Percentiles rank a stretch among this genome's conserved stretches.
Conservation (phyloP, 768 basidiomycete genomes). For the Cystoderma amianthinum region DNA sequence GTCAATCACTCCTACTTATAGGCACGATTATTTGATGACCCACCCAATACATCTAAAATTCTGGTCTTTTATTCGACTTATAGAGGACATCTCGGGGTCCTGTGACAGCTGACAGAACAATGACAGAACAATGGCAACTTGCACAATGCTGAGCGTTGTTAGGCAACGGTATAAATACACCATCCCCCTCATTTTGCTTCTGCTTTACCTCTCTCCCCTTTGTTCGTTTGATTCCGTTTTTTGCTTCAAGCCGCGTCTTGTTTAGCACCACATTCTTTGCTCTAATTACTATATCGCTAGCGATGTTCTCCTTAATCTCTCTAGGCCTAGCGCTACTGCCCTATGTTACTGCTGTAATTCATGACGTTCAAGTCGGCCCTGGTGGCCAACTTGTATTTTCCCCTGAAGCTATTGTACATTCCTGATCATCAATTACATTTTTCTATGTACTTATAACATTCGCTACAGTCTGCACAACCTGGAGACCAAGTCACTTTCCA, state of each 20-base stretch:
- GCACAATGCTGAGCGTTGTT: slow-evolving; percentile 2
- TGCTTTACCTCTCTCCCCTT: slow-evolving; percentile 13
- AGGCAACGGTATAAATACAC: slow-evolving; percentile 1
- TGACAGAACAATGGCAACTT: slow-evolving; percentile 3
- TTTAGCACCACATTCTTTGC: slow-evolving; percentile 21
- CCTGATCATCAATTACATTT: slow-evolving; percentile 1
- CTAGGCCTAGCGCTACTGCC: slow-evolving; percentile 43
- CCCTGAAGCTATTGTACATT: slow-evolving; percentile 45
- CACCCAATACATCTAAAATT: too few species aligned
- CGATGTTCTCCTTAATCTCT: slow-evolving; percentile 36
- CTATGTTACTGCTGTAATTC: slow-evolving; percentile 39
- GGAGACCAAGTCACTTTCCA: slow-evolving; percentile 60
- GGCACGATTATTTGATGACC: too few species aligned
- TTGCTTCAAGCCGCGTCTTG: slow-evolving; percentile 15
- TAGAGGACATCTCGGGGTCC: too few species aligned
- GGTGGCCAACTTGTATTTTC: slow-evolving; percentile 32
- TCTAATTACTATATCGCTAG: slow-evolving; percentile 30
- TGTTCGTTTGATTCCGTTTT: slow-evolving; percentile 9
- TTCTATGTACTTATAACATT: background rate
- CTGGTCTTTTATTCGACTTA: too few species aligned
- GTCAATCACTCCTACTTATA: too few species aligned
- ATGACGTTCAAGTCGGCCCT: slow-evolving; percentile 49
- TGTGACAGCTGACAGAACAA: too few species aligned
- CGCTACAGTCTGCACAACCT: slow-evolving; percentile 30
- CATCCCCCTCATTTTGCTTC: slow-evolving; percentile 16